These are phyloP conservation scores for Pezicula carpinea DNA, from an alignment of 2,329 filamentous ascomycete species.

Conservation along the genomic window DNA sequence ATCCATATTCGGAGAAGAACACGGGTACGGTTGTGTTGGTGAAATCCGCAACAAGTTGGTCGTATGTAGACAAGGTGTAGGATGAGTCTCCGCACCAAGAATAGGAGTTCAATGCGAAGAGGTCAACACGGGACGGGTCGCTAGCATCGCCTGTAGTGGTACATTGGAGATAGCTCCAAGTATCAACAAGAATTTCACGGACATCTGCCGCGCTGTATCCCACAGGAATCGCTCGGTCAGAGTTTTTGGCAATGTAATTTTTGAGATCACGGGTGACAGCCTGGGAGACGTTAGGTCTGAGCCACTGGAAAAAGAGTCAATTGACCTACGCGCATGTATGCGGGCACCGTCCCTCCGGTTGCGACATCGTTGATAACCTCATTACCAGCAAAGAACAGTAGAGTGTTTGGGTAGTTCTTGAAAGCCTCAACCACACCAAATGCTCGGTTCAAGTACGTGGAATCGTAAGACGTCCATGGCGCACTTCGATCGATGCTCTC, in stretches of 20 bases:
- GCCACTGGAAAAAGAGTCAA: not conserved
- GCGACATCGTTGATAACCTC: constrained; percentile 68
- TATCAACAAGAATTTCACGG: constrained; percentile 66
- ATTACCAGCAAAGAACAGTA: constrained; percentile 75
- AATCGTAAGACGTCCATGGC: constrained; percentile 57
- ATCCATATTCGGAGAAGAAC: constrained; percentile 80
- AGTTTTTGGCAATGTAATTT: constrained; percentile 71
- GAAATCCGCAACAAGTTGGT: constrained; percentile 62
- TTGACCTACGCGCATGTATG: constrained; percentile 52
- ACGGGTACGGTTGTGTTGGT: constrained; percentile 62
- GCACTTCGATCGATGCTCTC: constrained; percentile 50
- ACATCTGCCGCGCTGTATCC: constrained; percentile 81
- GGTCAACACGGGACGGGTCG: constrained; percentile 62
- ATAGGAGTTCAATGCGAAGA: constrained; percentile 76
- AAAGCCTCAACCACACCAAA: constrained; percentile 65
- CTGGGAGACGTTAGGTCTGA: constrained; percentile 33
- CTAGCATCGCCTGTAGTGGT: constrained; percentile 45
- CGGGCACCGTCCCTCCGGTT: constrained; percentile 56
- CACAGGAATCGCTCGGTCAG: constrained; percentile 65
- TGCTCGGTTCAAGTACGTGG: constrained; percentile 58
- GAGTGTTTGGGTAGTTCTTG: constrained; percentile 61
- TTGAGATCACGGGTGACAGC: constrained; percentile 77
- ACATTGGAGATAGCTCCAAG: constrained; percentile 72
- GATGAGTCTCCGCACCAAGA: constrained; percentile 67
- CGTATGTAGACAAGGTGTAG: constrained; percentile 58